Base-by-base conservation (phyloP, 805 yeast species). In the Metschnikowia gelsemii region DNA sequence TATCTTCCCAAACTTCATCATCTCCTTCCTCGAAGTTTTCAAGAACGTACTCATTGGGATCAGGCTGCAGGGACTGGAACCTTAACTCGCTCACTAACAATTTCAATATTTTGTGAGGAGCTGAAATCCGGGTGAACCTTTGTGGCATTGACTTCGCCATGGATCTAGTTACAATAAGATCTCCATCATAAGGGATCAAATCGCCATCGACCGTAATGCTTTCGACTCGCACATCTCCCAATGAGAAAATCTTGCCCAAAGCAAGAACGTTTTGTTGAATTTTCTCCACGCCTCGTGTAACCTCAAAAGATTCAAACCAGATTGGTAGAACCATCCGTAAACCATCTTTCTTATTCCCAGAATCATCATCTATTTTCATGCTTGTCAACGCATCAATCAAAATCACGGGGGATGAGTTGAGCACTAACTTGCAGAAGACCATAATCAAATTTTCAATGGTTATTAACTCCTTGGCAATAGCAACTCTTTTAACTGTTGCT, bases 221-320 rank as follows among this genome's bases (percentile, higher is more conserved):
- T 22, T 70, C 69, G 2, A 89, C 58, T 8, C 80, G 63, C 1
- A 66, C 56, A 45, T 84, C 87, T 14, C 73, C 66, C n/a, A 84
- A 62, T 21, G 76, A 67, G 54, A 73, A 88, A 1, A 93, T 66
- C 41, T 77, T 77, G 23, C 80, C 80, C 29, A 93, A 69, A 0
- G 96, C 96, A 21, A 76, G 57, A n/a, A 86, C 75, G 54, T 78
- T 79, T 32, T 70, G 79, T 47, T 77, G 72, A 35, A 90, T 87
- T 43, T 79, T 79, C 20, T 80, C 85, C 42, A 75, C 80, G 0
- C 97, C 96, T 45, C 91, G 72, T 28, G 90, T 76, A 2, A 83
- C 79, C 52, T 87, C 91, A 61, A 87, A 90, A 2, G 87, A 76
- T 19, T 78, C 79, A 35, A 91, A 74, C 98, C 98, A 93, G 38